Conservation (phyloP, 192 early-diverging fungal species). For the Entomortierella beljakovae region DNA sequence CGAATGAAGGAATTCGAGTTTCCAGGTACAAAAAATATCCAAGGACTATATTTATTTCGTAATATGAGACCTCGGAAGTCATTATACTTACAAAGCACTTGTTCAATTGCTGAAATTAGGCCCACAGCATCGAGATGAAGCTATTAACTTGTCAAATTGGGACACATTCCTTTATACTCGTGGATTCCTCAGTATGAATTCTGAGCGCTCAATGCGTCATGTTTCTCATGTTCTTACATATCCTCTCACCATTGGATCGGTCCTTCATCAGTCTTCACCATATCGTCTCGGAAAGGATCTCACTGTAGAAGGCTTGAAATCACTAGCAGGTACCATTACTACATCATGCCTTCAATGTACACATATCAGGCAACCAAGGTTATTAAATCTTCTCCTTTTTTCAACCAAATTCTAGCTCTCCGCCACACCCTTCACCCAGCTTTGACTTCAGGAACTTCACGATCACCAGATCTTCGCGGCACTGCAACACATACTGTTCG, state of each 20-base stretch:
- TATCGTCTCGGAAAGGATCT: constrained; percentile 71
- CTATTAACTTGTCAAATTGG: constrained; percentile 83
- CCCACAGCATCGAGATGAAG: constrained; percentile 75
- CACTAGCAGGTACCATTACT: constrained; percentile 66
- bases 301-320: constrained; percentile 80
- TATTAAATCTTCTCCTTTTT: background rate
- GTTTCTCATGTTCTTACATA: constrained; percentile 84
- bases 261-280: constrained; percentile 79
- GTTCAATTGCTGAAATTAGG: constrained; percentile 18
- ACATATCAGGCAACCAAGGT: background rate
- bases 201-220: constrained; percentile 78
- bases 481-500: constrained; percentile 65
- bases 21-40: constrained; percentile 66
- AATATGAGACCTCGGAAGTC: no score
- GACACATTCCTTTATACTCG: constrained; percentile 83
- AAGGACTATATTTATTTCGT: no score
- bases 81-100: background rate
- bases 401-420: constrained; percentile 18
- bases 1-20: constrained; percentile 84
- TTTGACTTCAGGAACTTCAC: constrained; percentile 45
- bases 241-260: constrained; percentile 80
- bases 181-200: constrained; percentile 78
- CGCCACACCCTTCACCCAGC: constrained; percentile 52
- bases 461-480: constrained; percentile 32
- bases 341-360: background rate